phyloP scores from a whole-genome alignment of 352 stramenopile genomes.

The Pythium volutum region DNA sequence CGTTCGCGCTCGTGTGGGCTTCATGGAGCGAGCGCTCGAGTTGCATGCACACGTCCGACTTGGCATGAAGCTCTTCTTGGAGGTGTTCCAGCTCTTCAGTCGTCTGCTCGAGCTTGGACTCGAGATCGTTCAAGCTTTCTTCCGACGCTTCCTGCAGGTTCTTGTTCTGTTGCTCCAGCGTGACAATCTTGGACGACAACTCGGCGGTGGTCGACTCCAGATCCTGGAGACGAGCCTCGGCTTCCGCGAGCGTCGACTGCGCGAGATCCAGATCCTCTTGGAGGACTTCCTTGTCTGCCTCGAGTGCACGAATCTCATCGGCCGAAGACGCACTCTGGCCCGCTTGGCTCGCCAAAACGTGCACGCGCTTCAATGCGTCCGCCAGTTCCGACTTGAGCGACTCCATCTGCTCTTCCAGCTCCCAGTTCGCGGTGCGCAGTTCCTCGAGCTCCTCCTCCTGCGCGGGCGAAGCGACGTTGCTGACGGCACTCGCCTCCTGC shows the following conservation, averaged over 20 bases:
- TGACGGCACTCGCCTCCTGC: slow-evolving; percentile 3
- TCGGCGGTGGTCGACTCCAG: slow-evolving; percentile 1
- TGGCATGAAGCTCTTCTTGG: slow-evolving; percentile 34
- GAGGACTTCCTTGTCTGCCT: slow-evolving; percentile 25
- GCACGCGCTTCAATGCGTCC: slow-evolving; percentile 11
- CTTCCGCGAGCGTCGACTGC: slow-evolving; percentile 18
- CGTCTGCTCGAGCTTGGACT: slow-evolving; percentile 55
- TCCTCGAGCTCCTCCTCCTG: slow-evolving; percentile 45
- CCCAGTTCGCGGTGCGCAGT: slow-evolving; percentile 21
- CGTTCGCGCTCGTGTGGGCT: slow-evolving; percentile 5
- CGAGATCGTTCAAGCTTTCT: slow-evolving; percentile 62
- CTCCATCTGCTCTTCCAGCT: slow-evolving; percentile 24
- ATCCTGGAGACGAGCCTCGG: slow-evolving; percentile 15
- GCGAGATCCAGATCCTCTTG: slow-evolving; percentile 25
- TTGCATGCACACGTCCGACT: slow-evolving; percentile 35
- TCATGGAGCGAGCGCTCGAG: slow-evolving; percentile 21
- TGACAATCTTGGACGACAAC: slow-evolving; percentile 4
- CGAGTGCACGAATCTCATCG: slow-evolving; percentile 11
- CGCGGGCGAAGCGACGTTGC: neutral
- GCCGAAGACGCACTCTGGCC: slow-evolving; percentile 4
- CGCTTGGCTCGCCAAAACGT: slow-evolving; percentile 12
- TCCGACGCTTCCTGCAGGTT: slow-evolving; percentile 64
- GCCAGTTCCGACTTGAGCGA: slow-evolving; percentile 12
- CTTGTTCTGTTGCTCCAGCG: slow-evolving; percentile 53
- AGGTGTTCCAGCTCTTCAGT: slow-evolving; percentile 34